Conservation (phyloP, 208 protist genomes). For the Leptomonas seymouri region DNA sequence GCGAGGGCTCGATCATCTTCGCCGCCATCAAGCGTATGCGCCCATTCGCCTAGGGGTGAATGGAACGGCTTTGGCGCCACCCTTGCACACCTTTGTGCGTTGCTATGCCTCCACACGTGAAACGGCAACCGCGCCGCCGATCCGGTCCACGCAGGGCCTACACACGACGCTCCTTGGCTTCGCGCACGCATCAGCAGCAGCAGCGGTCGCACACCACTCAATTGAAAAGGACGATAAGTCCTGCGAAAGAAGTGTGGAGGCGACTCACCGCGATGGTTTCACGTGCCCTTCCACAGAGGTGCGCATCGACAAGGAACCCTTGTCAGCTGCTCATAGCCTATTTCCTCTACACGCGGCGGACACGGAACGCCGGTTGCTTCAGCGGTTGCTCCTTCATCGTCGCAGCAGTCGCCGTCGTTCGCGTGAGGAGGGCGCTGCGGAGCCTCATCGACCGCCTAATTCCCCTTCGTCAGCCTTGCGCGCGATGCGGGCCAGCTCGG, state of each 20-base stretch:
- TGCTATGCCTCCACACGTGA: background rate
- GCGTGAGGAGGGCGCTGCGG: background rate
- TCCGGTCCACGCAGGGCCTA: slow-evolving; percentile 27
- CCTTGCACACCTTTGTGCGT: slow-evolving; percentile 2
- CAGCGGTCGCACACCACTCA: background rate
- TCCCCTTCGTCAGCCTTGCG: background rate
- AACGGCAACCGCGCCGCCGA: background rate
- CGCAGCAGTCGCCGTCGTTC: slow-evolving; percentile 2
- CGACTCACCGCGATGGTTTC: background rate
- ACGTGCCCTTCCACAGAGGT: background rate
- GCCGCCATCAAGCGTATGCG: background rate
- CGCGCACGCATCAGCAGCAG: slow-evolving; percentile 9
- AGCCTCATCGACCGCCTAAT: background rate
- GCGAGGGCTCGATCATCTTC: background rate
- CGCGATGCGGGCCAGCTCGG: background rate
- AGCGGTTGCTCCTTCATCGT: slow-evolving; percentile 27
- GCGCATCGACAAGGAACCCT: background rate
- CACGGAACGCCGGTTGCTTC: slow-evolving; percentile 18
- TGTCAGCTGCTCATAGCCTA: background rate
- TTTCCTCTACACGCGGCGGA: background rate
- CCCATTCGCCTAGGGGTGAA: background rate
- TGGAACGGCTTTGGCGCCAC: background rate
- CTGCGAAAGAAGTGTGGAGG: background rate
- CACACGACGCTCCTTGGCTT: slow-evolving; percentile 25
- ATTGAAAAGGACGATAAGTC: background rate